These are phyloP conservation scores for Tranzscheliella williamsii DNA, from an alignment of 1,284 basidiomycete genomes.

Conservation along the genomic window DNA sequence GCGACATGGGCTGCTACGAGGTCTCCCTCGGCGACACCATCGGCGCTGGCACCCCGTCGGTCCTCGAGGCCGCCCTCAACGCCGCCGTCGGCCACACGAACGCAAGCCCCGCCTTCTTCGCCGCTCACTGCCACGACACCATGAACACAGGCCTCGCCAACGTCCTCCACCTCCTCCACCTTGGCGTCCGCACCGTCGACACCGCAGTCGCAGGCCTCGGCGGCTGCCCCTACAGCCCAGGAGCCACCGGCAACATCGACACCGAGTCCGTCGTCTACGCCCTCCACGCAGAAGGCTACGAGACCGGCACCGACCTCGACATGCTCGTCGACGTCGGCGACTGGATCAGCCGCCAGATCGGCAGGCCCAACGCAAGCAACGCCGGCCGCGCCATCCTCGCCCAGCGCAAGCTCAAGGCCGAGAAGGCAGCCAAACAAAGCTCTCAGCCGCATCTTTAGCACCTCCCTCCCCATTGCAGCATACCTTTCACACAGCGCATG, in stretches of 20 bases:
- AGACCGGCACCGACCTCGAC: conserved; percentile 68
- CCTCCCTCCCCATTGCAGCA: too few relatives aligned
- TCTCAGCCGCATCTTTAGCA: conserved; percentile 7
- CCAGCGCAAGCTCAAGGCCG: conserved; percentile 16
- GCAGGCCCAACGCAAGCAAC: conserved; percentile 26
- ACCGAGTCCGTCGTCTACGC: conserved; percentile 78
- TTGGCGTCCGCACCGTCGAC: conserved; percentile 65
- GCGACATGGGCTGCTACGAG: conserved; percentile 92
- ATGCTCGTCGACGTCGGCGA: conserved; percentile 35
- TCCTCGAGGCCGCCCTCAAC: conserved; percentile 72
- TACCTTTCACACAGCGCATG: too few relatives aligned
- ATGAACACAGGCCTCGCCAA: conserved; percentile 74
- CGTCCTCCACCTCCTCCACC: conserved; percentile 62
- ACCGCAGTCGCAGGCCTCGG: conserved; percentile 81
- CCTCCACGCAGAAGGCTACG: conserved; percentile 72
- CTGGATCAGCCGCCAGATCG: conserved; percentile 33
- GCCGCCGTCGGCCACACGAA: conserved; percentile 66
- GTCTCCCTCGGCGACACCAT: conserved; percentile 90
- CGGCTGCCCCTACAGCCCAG: conserved; percentile 92
- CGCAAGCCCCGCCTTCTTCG: conserved; percentile 1
- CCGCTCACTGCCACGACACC: conserved; percentile 81
- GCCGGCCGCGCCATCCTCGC: conserved; percentile 45
- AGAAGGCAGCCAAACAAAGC: conserved; percentile 11
- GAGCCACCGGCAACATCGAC: conserved; percentile 63
- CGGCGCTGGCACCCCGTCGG: conserved; percentile 77